Evolutionary conservation across 805 yeast genomes (phyloP).

Genomic region (Kuraishia hungarica): DNA sequence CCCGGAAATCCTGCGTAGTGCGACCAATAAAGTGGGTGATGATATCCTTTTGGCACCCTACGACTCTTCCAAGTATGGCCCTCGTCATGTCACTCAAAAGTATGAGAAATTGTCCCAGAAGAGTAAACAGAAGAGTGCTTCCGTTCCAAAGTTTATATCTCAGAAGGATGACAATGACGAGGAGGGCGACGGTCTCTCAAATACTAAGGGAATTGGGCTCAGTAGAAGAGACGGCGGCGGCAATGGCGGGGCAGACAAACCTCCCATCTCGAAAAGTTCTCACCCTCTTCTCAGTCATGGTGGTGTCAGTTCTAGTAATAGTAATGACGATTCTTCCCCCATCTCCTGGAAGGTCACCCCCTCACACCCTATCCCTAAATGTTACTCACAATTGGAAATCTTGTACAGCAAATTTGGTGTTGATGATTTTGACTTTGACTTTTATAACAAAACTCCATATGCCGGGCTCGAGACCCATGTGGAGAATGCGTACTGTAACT

Average conservation of each 20-base stretch:
- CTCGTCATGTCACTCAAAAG: slow-evolving; percentile 37
- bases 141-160: slow-evolving; percentile 50
- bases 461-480: slow-evolving; percentile 89
- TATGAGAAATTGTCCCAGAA: slow-evolving; percentile 30
- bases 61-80: slow-evolving; percentile 48
- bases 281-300: slow-evolving; percentile 5
- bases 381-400: slow-evolving; percentile 67
- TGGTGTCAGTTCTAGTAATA: slow-evolving; percentile 5
- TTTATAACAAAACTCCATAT: slow-evolving; percentile 63
- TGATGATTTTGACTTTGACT: slow-evolving; percentile 85
- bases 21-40: slow-evolving; percentile 25
- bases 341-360: slow-evolving; percentile 20
- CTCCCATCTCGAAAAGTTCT: slow-evolving; percentile 13
- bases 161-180: slow-evolving; percentile 32
- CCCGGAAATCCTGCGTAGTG: slow-evolving; percentile 31
- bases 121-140: slow-evolving; percentile 14
- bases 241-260: slow-evolving; percentile 2
- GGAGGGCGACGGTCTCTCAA: no score
- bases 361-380: slow-evolving; percentile 52
- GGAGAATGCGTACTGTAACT: slow-evolving; percentile 69
- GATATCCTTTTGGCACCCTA: slow-evolving; percentile 37
- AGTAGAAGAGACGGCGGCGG: no score
- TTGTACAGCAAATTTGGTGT: slow-evolving; percentile 87
- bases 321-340: slow-evolving; percentile 12
- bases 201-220: no score